A percentile compares a stretch with the other conserved stretches of the same genome.
phyloP scores from a whole-genome alignment of 2,329 filamentous ascomycete genomes.

The Diaporthe vexans region DNA sequence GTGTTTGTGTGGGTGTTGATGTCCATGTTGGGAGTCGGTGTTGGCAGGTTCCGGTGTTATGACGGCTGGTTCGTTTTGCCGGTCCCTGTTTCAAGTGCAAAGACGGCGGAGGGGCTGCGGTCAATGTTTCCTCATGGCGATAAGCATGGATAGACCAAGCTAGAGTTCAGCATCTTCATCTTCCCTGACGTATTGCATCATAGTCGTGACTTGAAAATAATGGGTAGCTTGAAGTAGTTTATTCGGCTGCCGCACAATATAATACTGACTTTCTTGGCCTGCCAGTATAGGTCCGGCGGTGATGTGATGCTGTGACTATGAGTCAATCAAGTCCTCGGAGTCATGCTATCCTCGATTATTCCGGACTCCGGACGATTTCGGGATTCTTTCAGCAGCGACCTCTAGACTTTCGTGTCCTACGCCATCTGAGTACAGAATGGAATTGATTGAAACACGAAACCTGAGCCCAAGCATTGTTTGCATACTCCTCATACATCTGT shows the following conservation, averaged over 20 bases:
- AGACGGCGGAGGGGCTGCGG: background rate
- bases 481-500: background rate
- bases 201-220: background rate
- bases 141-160: slow-evolving; percentile 1
- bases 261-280: background rate
- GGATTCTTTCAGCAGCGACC: too few relatives aligned
- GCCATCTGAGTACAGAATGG: background rate
- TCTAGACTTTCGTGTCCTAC: too few relatives aligned
- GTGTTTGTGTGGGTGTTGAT: slow-evolving; percentile 16
- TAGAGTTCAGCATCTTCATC: slow-evolving; percentile 17
- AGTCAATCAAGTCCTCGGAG: too few relatives aligned
- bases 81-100: background rate
- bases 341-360: too few relatives aligned
- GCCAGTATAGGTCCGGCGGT: too few relatives aligned
- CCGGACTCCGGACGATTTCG: too few relatives aligned
- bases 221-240: background rate
- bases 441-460: background rate
- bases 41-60: background rate
- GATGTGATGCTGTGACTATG: background rate
- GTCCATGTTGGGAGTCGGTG: background rate
- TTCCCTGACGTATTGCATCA: background rate
- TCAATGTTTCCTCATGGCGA: background rate
- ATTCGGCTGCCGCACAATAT: background rate
- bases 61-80: slow-evolving; percentile 13
- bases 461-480: background rate